Evolutionary conservation across 2,329 filamentous ascomycete species (phyloP).

Genomic region (Leptosphaerulina australis): DNA sequence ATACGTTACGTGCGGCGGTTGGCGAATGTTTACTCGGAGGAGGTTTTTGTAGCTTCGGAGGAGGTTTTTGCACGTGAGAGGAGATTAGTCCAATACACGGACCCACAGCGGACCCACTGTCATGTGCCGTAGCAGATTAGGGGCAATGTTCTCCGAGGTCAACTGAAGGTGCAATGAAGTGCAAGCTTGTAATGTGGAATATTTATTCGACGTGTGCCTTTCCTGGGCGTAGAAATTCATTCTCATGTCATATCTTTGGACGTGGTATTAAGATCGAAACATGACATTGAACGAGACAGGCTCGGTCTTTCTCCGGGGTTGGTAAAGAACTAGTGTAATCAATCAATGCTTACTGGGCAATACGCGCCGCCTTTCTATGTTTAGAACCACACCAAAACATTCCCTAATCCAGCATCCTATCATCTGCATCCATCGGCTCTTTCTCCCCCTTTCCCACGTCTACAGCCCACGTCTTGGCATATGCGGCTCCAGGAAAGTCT

Average conservation of each 20-base stretch:
- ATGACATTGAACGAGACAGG: too few species aligned
- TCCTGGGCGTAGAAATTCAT: too few species aligned
- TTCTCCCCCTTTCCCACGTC: not conserved
- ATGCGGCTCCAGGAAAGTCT: constrained; percentile 7
- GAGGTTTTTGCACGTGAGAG: constrained; percentile 8
- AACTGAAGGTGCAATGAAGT: not conserved
- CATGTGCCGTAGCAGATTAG: not conserved
- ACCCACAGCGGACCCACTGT: not conserved
- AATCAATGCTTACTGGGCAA: not conserved
- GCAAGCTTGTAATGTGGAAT: too few species aligned
- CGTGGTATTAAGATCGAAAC: too few species aligned
- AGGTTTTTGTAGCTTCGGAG: constrained; percentile 14
- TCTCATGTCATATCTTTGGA: not conserved
- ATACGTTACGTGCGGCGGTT: not conserved
- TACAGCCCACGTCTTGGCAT: constrained; percentile 2
- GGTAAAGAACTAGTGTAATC: too few species aligned
- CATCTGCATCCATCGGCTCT: not conserved
- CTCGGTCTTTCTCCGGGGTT: not conserved
- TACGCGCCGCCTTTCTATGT: constrained; percentile 8
- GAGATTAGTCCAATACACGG: constrained; percentile 1
- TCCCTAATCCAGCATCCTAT: constrained; percentile 2
- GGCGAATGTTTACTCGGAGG: constrained; percentile 13
- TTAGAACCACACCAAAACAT: not conserved
- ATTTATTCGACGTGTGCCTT: too few species aligned
- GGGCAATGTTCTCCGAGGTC: not conserved